These are phyloP conservation scores for Ceratocystis cubensis DNA, from an alignment of 2,329 filamentous ascomycete genomes.

Conservation along the genomic window DNA sequence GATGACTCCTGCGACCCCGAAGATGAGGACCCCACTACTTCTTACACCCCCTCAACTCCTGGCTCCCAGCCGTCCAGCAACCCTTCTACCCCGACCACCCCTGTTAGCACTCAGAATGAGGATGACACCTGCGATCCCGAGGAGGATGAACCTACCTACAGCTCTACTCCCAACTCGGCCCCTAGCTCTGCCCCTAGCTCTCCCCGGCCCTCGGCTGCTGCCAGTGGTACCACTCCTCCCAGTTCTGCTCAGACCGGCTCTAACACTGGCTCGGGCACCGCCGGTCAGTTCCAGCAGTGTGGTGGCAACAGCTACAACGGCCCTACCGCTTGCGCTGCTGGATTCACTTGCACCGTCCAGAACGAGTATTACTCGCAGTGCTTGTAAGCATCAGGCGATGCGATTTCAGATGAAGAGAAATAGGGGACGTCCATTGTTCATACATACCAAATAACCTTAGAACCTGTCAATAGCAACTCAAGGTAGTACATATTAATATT, in stretches of 20 bases:
- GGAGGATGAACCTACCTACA: background rate
- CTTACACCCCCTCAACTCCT: background rate
- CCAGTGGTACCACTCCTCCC: constrained; percentile 21
- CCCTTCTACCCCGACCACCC: background rate
- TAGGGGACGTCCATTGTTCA: background rate
- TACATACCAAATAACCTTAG: background rate
- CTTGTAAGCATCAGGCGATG: constrained; percentile 25
- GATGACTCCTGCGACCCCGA: background rate
- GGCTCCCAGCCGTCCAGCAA: too few species aligned
- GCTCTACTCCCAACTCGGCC: background rate
- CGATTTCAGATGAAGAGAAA: background rate
- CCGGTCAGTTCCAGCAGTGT: constrained; percentile 30
- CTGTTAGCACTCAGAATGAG: background rate
- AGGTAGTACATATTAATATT: too few species aligned
- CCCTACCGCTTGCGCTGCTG: constrained; percentile 28
- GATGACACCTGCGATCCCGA: background rate
- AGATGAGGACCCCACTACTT: background rate
- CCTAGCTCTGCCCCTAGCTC: constrained; percentile 18
- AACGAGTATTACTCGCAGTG: constrained; percentile 35
- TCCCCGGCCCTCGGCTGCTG: constrained; percentile 27
- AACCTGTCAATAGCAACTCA: background rate
- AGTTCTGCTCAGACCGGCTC: background rate
- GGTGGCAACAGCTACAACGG: constrained; percentile 30
- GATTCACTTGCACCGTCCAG: constrained; percentile 29
- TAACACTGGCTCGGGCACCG: constrained; percentile 24